Conservation (phyloP, 2,329 filamentous ascomycete genomes). For the Cercospora citrullina region DNA sequence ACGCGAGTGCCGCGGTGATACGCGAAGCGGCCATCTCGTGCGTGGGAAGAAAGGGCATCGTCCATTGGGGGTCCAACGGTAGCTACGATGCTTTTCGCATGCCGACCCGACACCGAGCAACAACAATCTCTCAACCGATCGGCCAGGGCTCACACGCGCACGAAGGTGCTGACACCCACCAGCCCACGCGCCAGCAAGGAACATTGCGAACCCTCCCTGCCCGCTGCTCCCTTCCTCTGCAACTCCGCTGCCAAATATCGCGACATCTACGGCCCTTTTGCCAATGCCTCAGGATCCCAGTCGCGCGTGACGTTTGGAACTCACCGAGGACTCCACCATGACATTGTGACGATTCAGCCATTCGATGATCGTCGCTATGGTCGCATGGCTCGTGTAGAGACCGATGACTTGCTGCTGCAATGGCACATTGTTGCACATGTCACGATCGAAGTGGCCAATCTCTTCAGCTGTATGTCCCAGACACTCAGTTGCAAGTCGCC, state of each 20-base stretch:
- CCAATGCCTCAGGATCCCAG: neutral
- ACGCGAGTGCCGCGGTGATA: neutral
- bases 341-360: neutral
- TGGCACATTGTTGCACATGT: neutral
- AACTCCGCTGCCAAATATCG: neutral
- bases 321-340: neutral
- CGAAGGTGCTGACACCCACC: neutral
- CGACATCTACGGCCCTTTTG: neutral
- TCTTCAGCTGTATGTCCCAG: neutral
- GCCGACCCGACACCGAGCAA: neutral
- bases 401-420: neutral
- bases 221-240: neutral
- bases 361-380: neutral
- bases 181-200: neutral
- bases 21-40: neutral
- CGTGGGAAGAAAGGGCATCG: neutral
- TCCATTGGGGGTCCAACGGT: neutral
- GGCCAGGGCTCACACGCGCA: neutral
- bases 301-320: neutral
- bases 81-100: neutral
- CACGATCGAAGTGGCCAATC: neutral
- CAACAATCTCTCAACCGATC: neutral
- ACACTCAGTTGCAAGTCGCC: neutral
- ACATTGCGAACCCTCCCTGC: neutral
- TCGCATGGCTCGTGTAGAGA: neutral